Evolutionary conservation across 2,329 filamentous ascomycete species (phyloP).

Genomic region (Teratosphaeria zuluensis): DNA sequence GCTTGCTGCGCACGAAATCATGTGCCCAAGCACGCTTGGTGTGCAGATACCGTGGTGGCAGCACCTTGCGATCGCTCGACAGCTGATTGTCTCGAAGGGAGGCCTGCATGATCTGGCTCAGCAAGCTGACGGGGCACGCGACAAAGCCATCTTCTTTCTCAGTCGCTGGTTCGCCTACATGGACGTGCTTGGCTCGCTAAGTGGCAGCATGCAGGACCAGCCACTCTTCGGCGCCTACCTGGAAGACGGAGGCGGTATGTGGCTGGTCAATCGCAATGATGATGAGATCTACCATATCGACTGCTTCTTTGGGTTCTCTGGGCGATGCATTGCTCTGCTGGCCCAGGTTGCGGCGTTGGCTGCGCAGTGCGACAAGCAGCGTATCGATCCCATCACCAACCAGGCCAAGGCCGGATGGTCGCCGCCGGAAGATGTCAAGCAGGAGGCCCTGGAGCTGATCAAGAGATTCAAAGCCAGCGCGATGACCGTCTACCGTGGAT

Average conservation of each 20-base stretch:
- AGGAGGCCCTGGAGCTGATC: slow-evolving; percentile 51
- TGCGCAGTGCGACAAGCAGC: slow-evolving; percentile 55
- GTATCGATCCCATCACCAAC: slow-evolving; percentile 46
- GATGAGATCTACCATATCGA: slow-evolving; percentile 53
- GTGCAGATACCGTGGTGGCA: slow-evolving; percentile 73
- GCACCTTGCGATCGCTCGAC: slow-evolving; percentile 65
- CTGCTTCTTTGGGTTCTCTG: slow-evolving; percentile 72
- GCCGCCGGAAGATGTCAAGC: slow-evolving; percentile 45
- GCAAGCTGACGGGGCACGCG: slow-evolving; percentile 30
- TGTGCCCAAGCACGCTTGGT: slow-evolving; percentile 71
- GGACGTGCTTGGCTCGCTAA: slow-evolving; percentile 66
- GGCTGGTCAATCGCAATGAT: slow-evolving; percentile 26
- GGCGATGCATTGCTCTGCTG: slow-evolving; percentile 59
- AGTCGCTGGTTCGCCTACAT: slow-evolving; percentile 78
- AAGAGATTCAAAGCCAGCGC: slow-evolving; percentile 50
- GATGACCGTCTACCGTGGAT: slow-evolving; percentile 32
- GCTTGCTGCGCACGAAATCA: slow-evolving; percentile 73
- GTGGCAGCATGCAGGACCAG: slow-evolving; percentile 40
- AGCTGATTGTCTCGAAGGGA: slow-evolving; percentile 60
- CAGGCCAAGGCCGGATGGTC: slow-evolving; percentile 46
- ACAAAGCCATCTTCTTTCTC: slow-evolving; percentile 62
- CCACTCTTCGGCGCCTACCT: slow-evolving; percentile 33
- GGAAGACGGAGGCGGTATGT: slow-evolving; percentile 25
- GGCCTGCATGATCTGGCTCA: slow-evolving; percentile 40
- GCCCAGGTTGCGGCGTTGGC: slow-evolving; percentile 64